Evolutionary conservation across 2,329 filamentous ascomycete species (phyloP).

Genomic region (Alternaria ethzedia): DNA sequence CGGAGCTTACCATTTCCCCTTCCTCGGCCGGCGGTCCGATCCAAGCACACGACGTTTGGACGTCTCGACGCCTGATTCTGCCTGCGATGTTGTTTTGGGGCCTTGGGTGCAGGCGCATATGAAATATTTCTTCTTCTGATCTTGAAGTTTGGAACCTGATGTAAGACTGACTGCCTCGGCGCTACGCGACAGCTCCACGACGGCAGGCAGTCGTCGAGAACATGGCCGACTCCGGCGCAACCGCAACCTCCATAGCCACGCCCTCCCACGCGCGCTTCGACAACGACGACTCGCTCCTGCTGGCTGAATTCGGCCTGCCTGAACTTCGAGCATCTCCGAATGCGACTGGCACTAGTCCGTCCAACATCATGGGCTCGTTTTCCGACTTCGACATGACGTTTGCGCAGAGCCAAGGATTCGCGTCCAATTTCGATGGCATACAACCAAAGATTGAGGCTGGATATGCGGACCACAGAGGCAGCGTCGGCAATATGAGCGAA

Average conservation of each 20-base stretch:
- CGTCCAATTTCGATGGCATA: slow-evolving; percentile 24
- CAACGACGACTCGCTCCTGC: slow-evolving; percentile 43
- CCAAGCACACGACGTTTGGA: slow-evolving; percentile 12
- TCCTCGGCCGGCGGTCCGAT: slow-evolving; percentile 15
- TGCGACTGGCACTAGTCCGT: slow-evolving; percentile 29
- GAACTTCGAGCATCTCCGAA: slow-evolving; percentile 37
- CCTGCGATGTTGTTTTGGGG: slow-evolving; percentile 8
- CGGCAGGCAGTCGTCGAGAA: slow-evolving; percentile 29
- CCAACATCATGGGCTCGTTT: slow-evolving; percentile 38
- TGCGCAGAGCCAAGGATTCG: slow-evolving; percentile 33
- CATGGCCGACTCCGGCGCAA: slow-evolving; percentile 39
- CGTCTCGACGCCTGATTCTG: slow-evolving; percentile 3
- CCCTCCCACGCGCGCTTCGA: slow-evolving; percentile 36
- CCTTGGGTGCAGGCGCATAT: slow-evolving; percentile 1
- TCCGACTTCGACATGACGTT: slow-evolving; percentile 42
- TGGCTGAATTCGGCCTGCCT: slow-evolving; percentile 45
- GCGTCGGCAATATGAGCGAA: slow-evolving; percentile 42
- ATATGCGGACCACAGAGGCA: slow-evolving; percentile 37
- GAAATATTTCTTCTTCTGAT: background rate
- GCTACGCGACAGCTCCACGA: slow-evolving; percentile 15
- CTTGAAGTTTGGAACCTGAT: slow-evolving; percentile 21
- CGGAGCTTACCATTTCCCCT: slow-evolving; percentile 16
- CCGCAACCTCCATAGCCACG: slow-evolving; percentile 37
- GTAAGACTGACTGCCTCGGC: slow-evolving; percentile 22
- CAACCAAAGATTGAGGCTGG: slow-evolving; percentile 33